Evolutionary conservation across 2,329 filamentous ascomycete genomes (phyloP), one percentile per base, ranked within the genome.

Genomic region (Penicillium sp.): DNA sequence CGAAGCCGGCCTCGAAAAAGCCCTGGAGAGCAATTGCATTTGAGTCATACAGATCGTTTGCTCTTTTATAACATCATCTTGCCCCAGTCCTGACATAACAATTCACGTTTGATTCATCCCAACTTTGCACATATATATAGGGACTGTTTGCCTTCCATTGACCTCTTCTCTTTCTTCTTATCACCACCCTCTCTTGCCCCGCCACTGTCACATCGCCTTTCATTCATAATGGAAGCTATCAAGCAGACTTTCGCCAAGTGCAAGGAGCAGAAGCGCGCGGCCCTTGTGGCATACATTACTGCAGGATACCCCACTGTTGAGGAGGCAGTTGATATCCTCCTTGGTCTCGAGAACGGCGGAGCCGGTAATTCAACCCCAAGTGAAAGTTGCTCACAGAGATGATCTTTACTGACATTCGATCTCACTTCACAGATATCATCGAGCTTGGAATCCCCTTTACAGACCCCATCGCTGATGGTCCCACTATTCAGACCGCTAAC

Each of bases 381-480:
- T 17, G 24, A 12, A 19, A 17, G 24, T 52, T 47, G 40, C 32
- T 42, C 43, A 40, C 7, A n/a, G 48, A 17, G 17, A 48, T 4
- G 19, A 26, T 21, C 21, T 39, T 29, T 37, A 49, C 48, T 58
- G 24, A 59, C 40, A 31, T 6, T n/a, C 24, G 21, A 15, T n/a
- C 39, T 49, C 41, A 49, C 60, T 54, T 37, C 37, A 26, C 60
- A 88, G 93, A 98, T 70, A 77, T 98, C 53, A 94, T 98, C 64
- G 93, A 98, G 72, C 82, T 98, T 59, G 93, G 91, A 56, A 83
- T 95, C 49, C 93, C 93, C 45, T 98, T 98, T 74, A 96, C 91
- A 63, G 93, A 98, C 69, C 93, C 93, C 51, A 97, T 97, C 71
- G 93, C 91, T 60, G 93, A 98, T 71, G 93, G 93, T 26, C 93